Evolutionary conservation across 108 stramenopile species (phyloP), one percentile per base, ranked within the genome.

Genomic region (Cyclotella cryptica): DNA sequence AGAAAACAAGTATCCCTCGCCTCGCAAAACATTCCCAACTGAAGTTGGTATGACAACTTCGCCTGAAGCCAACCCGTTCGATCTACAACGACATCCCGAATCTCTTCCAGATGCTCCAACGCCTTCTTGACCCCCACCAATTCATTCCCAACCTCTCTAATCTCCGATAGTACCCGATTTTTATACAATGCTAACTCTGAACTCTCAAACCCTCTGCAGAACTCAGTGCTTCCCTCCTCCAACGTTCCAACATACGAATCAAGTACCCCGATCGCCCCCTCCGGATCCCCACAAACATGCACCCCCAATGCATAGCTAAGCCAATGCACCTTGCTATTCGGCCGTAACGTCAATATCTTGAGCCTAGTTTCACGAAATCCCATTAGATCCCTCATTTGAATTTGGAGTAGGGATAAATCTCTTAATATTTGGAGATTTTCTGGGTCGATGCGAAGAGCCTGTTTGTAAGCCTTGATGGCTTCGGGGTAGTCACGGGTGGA

Each of bases 381-480:
- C n/a, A 43, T n/a, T 19, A 93, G 58, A 71, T 98, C 98, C 5
- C 96, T 88, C 90, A 96, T 93, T 85, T 98, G 96, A 19, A 96
- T 88, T 78, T 96, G 95, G 2, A 98, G 89, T 51, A 96, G 74
- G 57, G 91, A 88, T 49, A 98, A 77, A 74, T 99, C 99, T 30
- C 96, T 93, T 14, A 98, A 86, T 67, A 99, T 98, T 74, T 98
- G 96, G 58, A 97, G 71, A 75, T 98, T 97, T 11, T 92, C 88
- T 12, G 84, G 61, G 66, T 99, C 97, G 44, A 98, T 96, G 27
- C 95, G 88, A 29, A 99, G 80, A 13, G 99, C 99, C 68, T 97
- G 96, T 72, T 97, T 97, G 86, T 98, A 99, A 69, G 97, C 96
- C 88, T 99, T 98, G 80, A 98, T 97, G 55, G 99, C 98, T 79